These are phyloP conservation scores for Aegle marmelos DNA, from an alignment of 345 rosid species.

Conservation along the genomic window DNA sequence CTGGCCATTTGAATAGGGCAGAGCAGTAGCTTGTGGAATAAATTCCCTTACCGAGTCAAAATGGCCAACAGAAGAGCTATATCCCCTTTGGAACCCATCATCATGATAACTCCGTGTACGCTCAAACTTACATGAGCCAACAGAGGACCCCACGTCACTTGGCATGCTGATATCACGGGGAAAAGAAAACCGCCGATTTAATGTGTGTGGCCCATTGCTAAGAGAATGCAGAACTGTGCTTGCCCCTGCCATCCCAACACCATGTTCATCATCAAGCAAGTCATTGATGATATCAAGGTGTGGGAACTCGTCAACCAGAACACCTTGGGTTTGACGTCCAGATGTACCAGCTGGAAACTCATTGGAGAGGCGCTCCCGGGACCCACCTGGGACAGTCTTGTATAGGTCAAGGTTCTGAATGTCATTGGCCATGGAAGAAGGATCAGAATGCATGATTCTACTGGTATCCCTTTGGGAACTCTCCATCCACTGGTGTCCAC, in stretches of 20 bases:
- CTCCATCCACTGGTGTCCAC: constrained; percentile 62
- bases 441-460: constrained; percentile 31
- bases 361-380: constrained; percentile 30
- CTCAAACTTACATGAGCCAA: constrained; percentile 54
- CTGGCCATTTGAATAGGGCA: constrained; percentile 51
- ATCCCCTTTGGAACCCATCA: constrained; percentile 46
- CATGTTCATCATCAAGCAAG: constrained; percentile 80
- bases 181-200: constrained; percentile 53
- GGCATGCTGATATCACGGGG: constrained; percentile 48
- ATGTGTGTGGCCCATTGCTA: constrained; percentile 35
- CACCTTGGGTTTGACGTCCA: constrained; percentile 51
- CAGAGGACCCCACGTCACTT: constrained; percentile 37
- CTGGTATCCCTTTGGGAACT: constrained; percentile 41
- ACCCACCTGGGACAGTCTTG: constrained; percentile 21
- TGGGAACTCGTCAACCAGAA: constrained; percentile 73
- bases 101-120: constrained; percentile 53
- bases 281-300: constrained; percentile 94
- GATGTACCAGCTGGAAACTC: constrained; percentile 47
- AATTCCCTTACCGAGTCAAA: constrained; percentile 43
- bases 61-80: constrained; percentile 36
- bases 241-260: constrained; percentile 32
- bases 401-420: constrained; percentile 33
- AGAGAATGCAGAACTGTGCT: constrained; percentile 31
- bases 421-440: constrained; percentile 32
- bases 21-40: constrained; percentile 45